Percentiles rank a stretch among this genome's conserved stretches.
Conservation (phyloP, 108 stramenopile species). For the Stephanodiscus triporus region DNA sequence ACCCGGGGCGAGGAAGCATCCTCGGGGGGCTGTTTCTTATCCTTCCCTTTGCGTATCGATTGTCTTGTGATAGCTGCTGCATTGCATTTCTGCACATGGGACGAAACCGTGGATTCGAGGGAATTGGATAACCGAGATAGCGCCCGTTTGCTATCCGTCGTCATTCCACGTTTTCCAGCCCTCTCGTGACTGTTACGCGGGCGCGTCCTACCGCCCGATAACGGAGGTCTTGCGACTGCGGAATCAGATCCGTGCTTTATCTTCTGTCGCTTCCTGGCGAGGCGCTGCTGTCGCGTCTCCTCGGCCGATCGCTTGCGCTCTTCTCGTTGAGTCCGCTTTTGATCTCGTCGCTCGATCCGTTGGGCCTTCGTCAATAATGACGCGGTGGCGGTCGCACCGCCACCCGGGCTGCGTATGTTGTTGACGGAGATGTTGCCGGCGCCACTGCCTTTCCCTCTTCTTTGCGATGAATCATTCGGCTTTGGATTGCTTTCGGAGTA, state of each 20-base stretch:
- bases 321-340: constrained; percentile 22
- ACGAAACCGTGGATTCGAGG: constrained; percentile 5
- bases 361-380: constrained; percentile 19
- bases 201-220: neutral
- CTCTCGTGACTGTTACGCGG: neutral
- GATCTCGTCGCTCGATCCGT: constrained; percentile 29
- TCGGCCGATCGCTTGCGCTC: constrained; percentile 33
- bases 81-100: neutral
- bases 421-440: neutral
- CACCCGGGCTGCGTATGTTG: neutral
- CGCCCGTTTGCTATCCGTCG: neutral
- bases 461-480: neutral
- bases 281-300: constrained; percentile 12
- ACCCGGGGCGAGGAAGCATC: constrained; percentile 13
- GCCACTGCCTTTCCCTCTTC: constrained; percentile 3
- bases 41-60: constrained; percentile 10
- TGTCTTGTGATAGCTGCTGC: neutral
- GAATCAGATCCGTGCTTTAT: too few relatives aligned
- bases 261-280: neutral
- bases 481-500: constrained; percentile 10
- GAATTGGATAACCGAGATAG: neutral
- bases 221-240: too few relatives aligned
- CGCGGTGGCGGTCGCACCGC: neutral
- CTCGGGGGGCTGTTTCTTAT: constrained; percentile 11
- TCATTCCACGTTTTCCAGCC: neutral